Percentiles rank a stretch among this genome's conserved stretches.
Evolutionary conservation across 495 filamentous ascomycete genomes (phyloP).

Genomic region (Pseudotulostoma volvatum): DNA sequence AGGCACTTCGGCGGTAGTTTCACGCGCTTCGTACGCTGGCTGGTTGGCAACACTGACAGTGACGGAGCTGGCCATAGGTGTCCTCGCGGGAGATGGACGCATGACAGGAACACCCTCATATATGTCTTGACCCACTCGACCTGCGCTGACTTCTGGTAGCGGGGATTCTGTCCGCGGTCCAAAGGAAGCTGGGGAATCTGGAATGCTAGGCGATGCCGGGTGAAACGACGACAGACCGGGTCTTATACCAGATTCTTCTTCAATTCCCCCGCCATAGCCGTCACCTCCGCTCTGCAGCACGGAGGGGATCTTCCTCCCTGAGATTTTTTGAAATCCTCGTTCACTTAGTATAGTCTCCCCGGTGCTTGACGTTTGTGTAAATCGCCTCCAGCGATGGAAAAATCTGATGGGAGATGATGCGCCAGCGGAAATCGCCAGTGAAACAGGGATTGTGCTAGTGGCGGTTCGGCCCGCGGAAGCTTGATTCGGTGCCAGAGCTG

Average conservation of each 20-base stretch:
- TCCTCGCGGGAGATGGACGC: constrained; percentile 32
- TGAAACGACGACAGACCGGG: constrained; percentile 11
- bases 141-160: not conserved
- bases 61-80: constrained; percentile 29
- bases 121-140: constrained; percentile 1
- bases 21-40: constrained; percentile 5
- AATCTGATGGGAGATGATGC: constrained; percentile 16
- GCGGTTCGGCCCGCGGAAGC: not conserved
- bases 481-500: constrained; percentile 14
- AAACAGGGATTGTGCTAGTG: not conserved
- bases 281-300: constrained; percentile 54
- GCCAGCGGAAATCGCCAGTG: constrained; percentile 6
- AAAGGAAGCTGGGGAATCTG: not conserved
- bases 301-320: constrained; percentile 56
- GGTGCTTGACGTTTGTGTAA: constrained; percentile 29
- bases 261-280: constrained; percentile 42
- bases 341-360: constrained; percentile 24
- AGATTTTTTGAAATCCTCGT: constrained; percentile 44
- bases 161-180: not conserved
- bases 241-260: constrained; percentile 13
- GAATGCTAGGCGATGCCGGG: constrained; percentile 2
- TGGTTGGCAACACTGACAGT: constrained; percentile 10
- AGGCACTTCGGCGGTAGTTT: constrained; percentile 10
- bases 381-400: constrained; percentile 22
- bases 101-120: constrained; percentile 17